Evolutionary conservation across 371 early-diverging fungal genomes (phyloP).

Genomic region (Chytridium lagenaria): DNA sequence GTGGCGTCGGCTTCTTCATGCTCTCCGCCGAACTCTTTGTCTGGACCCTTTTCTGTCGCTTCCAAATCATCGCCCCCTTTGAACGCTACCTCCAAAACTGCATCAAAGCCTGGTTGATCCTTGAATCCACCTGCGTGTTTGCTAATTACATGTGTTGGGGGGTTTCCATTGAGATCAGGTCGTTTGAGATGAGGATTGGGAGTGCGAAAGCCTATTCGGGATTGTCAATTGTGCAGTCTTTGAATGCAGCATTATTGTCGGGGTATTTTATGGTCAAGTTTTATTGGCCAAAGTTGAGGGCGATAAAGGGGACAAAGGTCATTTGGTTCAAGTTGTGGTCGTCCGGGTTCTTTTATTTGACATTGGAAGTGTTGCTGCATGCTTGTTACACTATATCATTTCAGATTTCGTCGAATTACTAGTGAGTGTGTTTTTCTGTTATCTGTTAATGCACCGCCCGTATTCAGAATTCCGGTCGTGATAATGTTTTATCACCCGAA

Average conservation of each 20-base stretch:
- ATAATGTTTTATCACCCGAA: background rate
- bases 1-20: conserved; percentile 16
- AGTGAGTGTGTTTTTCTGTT: background rate
- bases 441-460: background rate
- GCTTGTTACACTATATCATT: conserved; percentile 16
- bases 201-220: conserved; percentile 12
- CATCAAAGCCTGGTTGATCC: background rate
- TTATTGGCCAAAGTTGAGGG: conserved; percentile 16
- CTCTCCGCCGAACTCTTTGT: conserved; percentile 18
- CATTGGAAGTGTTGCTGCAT: conserved; percentile 20
- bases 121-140: background rate
- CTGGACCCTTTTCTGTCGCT: conserved; percentile 24
- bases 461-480: too few relatives aligned
- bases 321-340: background rate
- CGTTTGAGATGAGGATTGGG: background rate
- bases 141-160: conserved; percentile 21
- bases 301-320: background rate
- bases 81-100: background rate
- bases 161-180: background rate
- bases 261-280: conserved; percentile 17
- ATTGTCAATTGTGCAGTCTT: conserved; percentile 21
- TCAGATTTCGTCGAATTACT: conserved; percentile 12
- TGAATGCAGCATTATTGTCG: conserved; percentile 2
- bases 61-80: conserved; percentile 27
- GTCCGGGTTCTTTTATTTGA: conserved; percentile 18